These are phyloP conservation scores for Lachancea mirantina DNA, from an alignment of 805 yeast species.

Conservation along the genomic window DNA sequence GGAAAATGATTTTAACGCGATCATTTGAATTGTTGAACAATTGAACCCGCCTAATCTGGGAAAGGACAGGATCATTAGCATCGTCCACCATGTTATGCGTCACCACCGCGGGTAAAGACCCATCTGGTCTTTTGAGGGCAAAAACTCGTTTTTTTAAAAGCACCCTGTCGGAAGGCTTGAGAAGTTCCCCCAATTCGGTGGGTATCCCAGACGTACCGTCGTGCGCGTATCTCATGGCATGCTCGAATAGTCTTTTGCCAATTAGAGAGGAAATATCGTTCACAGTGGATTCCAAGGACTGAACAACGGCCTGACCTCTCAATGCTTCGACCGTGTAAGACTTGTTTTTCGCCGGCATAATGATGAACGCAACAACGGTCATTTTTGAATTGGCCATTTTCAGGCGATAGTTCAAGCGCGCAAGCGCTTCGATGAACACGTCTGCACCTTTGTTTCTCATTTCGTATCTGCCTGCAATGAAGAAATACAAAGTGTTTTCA, in stretches of 20 bases:
- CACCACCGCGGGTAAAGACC: slow-evolving; percentile 86
- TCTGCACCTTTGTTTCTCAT: slow-evolving; percentile 96
- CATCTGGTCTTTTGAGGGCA: slow-evolving; percentile 70
- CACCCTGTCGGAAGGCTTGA: slow-evolving; percentile 82
- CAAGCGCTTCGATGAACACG: slow-evolving; percentile 85
- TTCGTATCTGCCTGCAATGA: slow-evolving; percentile 96
- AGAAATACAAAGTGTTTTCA: slow-evolving; percentile 88
- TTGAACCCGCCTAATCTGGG: slow-evolving; percentile 86
- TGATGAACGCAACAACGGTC: slow-evolving; percentile 94
- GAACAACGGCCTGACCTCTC: slow-evolving; percentile 92
- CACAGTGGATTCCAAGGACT: slow-evolving; percentile 82
- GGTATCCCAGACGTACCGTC: slow-evolving; percentile 58
- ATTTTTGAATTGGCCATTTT: slow-evolving; percentile 75
- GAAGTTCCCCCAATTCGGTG: slow-evolving; percentile 69
- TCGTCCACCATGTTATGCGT: slow-evolving; percentile 97
- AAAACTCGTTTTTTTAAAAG: slow-evolving; percentile 84
- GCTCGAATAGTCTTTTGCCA: slow-evolving; percentile 83
- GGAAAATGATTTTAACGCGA: slow-evolving; percentile 91
- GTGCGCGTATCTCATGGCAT: slow-evolving; percentile 64
- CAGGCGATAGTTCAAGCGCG: slow-evolving; percentile 81
- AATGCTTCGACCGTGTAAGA: slow-evolving; percentile 94
- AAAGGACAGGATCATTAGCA: slow-evolving; percentile 80
- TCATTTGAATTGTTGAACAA: slow-evolving; percentile 85
- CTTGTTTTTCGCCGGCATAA: slow-evolving; percentile 94
- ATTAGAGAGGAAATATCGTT: slow-evolving; percentile 79